These are phyloP conservation scores for Mucor plumbeus DNA, from an alignment of 371 early-diverging fungal genomes.

Conservation along the genomic window DNA sequence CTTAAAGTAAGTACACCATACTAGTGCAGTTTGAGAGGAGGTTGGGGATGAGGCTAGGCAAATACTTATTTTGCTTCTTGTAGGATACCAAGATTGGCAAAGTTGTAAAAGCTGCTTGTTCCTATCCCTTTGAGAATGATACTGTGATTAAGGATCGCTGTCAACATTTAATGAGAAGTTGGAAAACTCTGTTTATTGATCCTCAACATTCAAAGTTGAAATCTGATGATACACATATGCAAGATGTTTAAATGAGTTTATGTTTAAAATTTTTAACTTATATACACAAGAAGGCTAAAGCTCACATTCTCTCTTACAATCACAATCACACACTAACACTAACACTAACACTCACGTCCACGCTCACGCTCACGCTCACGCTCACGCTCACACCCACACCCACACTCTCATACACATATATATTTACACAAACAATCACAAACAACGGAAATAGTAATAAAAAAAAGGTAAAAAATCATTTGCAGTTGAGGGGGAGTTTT, in stretches of 20 bases:
- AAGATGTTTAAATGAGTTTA: conserved; percentile 5
- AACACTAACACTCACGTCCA: neutral
- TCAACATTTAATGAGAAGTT: conserved; percentile 43
- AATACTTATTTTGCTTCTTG: neutral
- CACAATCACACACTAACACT: neutral
- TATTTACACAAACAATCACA: neutral
- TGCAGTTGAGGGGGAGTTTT: neutral
- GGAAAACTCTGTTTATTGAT: conserved; percentile 41
- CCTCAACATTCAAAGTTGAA: conserved; percentile 9
- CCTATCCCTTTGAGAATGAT: conserved; percentile 46
- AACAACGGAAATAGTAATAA: conserved; percentile 1
- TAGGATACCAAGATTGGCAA: conserved; percentile 59
- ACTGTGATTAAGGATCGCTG: conserved; percentile 42
- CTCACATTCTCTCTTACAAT: too few species aligned
- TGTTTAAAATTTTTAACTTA: neutral
- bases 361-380: neutral
- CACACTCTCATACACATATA: neutral
- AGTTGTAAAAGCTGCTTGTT: conserved; percentile 51
- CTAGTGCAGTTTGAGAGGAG: neutral
- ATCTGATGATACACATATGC: conserved; percentile 17
- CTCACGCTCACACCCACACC: neutral
- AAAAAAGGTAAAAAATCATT: conserved; percentile 1
- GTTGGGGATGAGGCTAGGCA: neutral
- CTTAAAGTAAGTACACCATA: conserved; percentile 40
- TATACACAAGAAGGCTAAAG: too few species aligned